Base-by-base conservation (phyloP, 1,139 yeast species). In the Ashbya aceris region DNA sequence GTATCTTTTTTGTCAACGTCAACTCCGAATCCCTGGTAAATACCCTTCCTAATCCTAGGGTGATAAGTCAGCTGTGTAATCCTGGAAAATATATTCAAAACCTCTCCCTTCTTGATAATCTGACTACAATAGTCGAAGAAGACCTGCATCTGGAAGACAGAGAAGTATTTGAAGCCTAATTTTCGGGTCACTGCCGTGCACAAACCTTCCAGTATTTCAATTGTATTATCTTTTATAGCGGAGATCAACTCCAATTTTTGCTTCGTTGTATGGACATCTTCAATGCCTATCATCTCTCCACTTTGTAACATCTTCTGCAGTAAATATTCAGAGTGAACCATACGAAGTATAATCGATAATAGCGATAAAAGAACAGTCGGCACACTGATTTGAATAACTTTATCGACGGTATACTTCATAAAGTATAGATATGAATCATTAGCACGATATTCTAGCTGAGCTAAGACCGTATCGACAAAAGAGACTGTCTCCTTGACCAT, bases 141-240 rank as follows among this genome's bases (percentile, higher is more conserved):
- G 4, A 58, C 46, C 13, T 58, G 39, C 48, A 58, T 50, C 36
- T 61, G 60, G 48, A 61, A 60, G 4, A 53, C 55, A 4, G 64
- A 54, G 38, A 54, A 60, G 37, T 56, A 58, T 3, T 57, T 49
- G 34, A 56, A 56, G 42, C 62, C 52, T 23, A 58, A 43, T 33
- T 54, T 42, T 14, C 44, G 45, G 1, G 62, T 53, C 7, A 54
- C 53, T 6, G 53, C 40, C 11, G 45, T 42, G 39, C 56, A 51
- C 27, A 57, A 41, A 10, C 42, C 44, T 20, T 51, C 54, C 13
- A 61, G 33, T 13, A 50, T 42, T 8, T 39, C 37, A 36, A 56
- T 54, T n/a, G 56, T 47, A 5, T 49, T 45, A 11, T 41, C 33
- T 33, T 49, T 50, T 23, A 61, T 44, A 11, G 46, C 42, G 7